Evolutionary conservation across 176 grass and related monocot genomes (phyloP).

Genomic region (Oryza australiensis): DNA sequence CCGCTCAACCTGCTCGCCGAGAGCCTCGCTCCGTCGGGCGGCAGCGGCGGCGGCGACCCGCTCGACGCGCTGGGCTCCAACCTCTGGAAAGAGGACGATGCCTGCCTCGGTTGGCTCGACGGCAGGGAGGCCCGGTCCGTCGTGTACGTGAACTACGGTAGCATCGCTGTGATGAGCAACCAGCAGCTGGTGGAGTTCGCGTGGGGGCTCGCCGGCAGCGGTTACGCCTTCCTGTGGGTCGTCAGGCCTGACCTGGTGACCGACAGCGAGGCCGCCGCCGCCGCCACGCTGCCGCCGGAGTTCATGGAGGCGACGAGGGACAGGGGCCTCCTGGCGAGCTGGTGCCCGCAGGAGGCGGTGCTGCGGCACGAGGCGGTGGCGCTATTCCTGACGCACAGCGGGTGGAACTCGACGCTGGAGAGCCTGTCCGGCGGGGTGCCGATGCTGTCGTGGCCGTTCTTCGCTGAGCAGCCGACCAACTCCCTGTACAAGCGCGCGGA

Average conservation of each 20-base stretch:
- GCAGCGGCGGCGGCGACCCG: too few species aligned
- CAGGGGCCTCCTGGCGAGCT: conserved; percentile 34
- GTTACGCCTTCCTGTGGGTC: conserved; percentile 42
- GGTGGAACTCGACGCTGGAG: conserved; percentile 51
- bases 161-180: conserved; percentile 44
- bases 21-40: too few species aligned
- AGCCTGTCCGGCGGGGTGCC: conserved; percentile 42
- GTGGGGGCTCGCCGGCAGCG: conserved; percentile 50
- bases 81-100: conserved; percentile 44
- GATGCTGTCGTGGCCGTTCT: conserved; percentile 54
- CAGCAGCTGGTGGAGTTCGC: conserved; percentile 51
- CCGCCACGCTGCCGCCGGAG: conserved; percentile 37
- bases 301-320: conserved; percentile 22
- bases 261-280: neutral
- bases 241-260: conserved; percentile 40
- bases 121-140: conserved; percentile 17
- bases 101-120: conserved; percentile 42
- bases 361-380: conserved; percentile 10
- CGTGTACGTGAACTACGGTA: conserved; percentile 61
- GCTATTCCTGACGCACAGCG: conserved; percentile 49
- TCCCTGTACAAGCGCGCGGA: conserved; percentile 33
- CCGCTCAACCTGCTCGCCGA: conserved; percentile 1
- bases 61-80: conserved; percentile 21
- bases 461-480: conserved; percentile 55
- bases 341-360: conserved; percentile 48